These are phyloP conservation scores for Juglanconis oblonga DNA, from an alignment of 2,329 filamentous ascomycete species.

Conservation along the genomic window DNA sequence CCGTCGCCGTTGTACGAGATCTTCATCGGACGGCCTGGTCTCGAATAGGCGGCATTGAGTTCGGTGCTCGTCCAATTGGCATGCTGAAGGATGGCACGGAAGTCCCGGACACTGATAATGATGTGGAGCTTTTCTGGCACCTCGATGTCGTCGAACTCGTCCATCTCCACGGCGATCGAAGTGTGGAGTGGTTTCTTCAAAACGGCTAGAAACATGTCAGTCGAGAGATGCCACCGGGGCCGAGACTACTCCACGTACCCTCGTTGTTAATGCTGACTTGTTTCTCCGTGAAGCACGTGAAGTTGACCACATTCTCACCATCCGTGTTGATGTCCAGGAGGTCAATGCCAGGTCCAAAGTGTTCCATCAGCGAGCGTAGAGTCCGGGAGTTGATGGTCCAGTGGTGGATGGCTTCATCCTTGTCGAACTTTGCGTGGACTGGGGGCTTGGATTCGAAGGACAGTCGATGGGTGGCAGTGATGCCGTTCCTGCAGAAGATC, in stretches of 20 bases:
- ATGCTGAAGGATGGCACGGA: slow-evolving; percentile 74
- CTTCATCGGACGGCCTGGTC: slow-evolving; percentile 68
- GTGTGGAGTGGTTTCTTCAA: slow-evolving; percentile 79
- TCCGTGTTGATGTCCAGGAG: slow-evolving; percentile 76
- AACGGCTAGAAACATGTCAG: slow-evolving; percentile 50
- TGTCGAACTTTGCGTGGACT: slow-evolving; percentile 73
- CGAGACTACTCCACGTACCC: slow-evolving; percentile 34
- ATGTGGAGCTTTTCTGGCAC: slow-evolving; percentile 76
- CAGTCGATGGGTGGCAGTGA: slow-evolving; percentile 74
- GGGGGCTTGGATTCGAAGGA: slow-evolving; percentile 73
- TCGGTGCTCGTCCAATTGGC: slow-evolving; percentile 67
- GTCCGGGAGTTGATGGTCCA: slow-evolving; percentile 73
- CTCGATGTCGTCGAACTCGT: slow-evolving; percentile 73
- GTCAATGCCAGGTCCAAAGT: slow-evolving; percentile 77
- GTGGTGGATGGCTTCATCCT: slow-evolving; percentile 60
- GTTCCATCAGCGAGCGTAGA: slow-evolving; percentile 72
- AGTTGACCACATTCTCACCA: slow-evolving; percentile 68
- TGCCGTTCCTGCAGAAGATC: slow-evolving; percentile 70
- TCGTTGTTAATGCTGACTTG: slow-evolving; percentile 60
- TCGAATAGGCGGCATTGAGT: slow-evolving; percentile 67
- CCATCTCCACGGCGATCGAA: slow-evolving; percentile 71
- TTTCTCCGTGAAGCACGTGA: slow-evolving; percentile 81
- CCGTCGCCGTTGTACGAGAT: slow-evolving; percentile 68
- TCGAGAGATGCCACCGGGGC: background rate
- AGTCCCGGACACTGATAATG: slow-evolving; percentile 79